Percentiles rank a stretch among this genome's conserved stretches.
Evolutionary conservation across 2,329 filamentous ascomycete species (phyloP).

Genomic region (Paracoccidioides lutzii): DNA sequence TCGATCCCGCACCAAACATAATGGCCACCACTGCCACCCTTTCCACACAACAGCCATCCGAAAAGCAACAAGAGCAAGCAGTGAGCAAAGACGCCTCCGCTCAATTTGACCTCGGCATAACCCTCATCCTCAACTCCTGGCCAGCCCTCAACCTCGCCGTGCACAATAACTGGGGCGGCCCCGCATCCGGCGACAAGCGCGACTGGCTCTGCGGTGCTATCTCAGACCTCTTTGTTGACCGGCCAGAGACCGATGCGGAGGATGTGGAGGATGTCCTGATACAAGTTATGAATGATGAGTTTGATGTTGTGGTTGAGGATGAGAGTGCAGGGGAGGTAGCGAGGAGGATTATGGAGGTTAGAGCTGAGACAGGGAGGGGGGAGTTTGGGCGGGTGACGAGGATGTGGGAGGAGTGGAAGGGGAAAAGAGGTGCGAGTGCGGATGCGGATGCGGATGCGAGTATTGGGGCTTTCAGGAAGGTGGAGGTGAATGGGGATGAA

Average conservation of each 20-base stretch:
- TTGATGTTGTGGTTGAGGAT: constrained; percentile 85
- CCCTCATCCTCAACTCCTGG: constrained; percentile 77
- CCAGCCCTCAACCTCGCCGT: constrained; percentile 77
- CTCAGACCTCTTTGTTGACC: constrained; percentile 57
- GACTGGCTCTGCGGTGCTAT: constrained; percentile 92
- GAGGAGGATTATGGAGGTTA: constrained; percentile 54
- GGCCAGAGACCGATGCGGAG: constrained; percentile 54
- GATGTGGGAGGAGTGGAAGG: constrained; percentile 39
- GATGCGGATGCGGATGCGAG: constrained; percentile 38
- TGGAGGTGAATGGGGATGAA: constrained; percentile 17
- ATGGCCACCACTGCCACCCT: background rate
- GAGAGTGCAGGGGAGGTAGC: constrained; percentile 68
- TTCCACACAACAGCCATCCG: background rate
- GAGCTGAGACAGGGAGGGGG: constrained; percentile 51
- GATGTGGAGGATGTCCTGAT: constrained; percentile 76
- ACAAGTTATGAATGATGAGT: constrained; percentile 91
- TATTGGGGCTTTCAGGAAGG: constrained; percentile 35
- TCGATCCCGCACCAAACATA: background rate
- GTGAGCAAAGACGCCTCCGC: constrained; percentile 31
- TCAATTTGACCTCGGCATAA: constrained; percentile 75
- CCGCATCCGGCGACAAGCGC: constrained; percentile 71
- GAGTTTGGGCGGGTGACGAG: constrained; percentile 52
- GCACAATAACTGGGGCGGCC: constrained; percentile 75
- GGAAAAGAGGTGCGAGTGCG: constrained; percentile 26
- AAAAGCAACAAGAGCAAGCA: background rate